A percentile compares a stretch with the other conserved stretches of the same genome.
These are phyloP conservation scores for Verticillium longisporum DNA, from an alignment of 2,329 filamentous ascomycete species.

Conservation along the genomic window DNA sequence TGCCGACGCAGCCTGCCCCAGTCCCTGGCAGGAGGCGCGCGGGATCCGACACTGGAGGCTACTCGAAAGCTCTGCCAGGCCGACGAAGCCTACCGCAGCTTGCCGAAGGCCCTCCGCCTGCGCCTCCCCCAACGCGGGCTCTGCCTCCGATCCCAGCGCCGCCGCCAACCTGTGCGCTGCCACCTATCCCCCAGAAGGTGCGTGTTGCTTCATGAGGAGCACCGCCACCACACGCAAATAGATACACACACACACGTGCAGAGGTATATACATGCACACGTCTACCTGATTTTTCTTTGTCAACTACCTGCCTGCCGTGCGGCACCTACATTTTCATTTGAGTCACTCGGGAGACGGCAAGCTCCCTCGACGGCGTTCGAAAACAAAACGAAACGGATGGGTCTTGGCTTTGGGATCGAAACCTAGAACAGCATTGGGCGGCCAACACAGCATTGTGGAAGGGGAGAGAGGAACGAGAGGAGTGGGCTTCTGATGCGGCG, in stretches of 20 bases:
- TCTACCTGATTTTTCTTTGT: background rate
- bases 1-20: conserved; percentile 19
- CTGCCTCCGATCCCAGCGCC: conserved; percentile 49
- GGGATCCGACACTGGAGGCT: conserved; percentile 14
- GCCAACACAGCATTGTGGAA: background rate
- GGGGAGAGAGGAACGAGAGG: background rate
- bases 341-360: background rate
- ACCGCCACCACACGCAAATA: background rate
- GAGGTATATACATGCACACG: too few species aligned
- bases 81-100: conserved; percentile 46
- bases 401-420: background rate
- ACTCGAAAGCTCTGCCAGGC: conserved; percentile 19
- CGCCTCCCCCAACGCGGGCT: conserved; percentile 47
- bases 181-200: conserved; percentile 39
- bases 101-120: conserved; percentile 42
- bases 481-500: background rate
- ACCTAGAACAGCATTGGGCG: background rate
- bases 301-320: background rate
- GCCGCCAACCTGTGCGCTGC: conserved; percentile 47
- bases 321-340: background rate
- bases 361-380: background rate
- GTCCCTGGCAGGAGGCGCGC: conserved; percentile 4
- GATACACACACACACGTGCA: background rate
- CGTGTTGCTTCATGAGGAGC: background rate
- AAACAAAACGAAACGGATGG: background rate